Conservation (phyloP, 2,329 filamentous ascomycete genomes). For the Neodidymelliopsis sp. region DNA sequence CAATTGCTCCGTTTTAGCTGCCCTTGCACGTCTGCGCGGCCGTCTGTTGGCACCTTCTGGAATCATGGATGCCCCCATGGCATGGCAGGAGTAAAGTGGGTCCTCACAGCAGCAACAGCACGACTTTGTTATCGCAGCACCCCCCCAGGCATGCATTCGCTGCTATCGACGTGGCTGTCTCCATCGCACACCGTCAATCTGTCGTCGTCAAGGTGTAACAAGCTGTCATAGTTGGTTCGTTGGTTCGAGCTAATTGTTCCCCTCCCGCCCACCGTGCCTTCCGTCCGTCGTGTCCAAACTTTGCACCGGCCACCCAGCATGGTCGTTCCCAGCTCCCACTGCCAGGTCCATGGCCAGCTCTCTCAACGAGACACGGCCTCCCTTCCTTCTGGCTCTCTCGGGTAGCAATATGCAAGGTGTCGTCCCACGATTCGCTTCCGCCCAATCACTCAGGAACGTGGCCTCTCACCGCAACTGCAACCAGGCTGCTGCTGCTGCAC, state of each 20-base stretch:
- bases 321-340: slow-evolving; percentile 10
- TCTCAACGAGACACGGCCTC: slow-evolving; percentile 18
- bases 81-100: slow-evolving; percentile 16
- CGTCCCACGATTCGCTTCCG: slow-evolving; percentile 22
- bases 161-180: slow-evolving; percentile 1
- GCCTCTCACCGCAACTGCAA: slow-evolving; percentile 38
- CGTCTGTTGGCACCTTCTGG: slow-evolving; percentile 6
- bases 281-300: slow-evolving; percentile 20
- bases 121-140: slow-evolving; percentile 14
- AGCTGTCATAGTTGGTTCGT: slow-evolving; percentile 8
- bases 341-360: slow-evolving; percentile 21
- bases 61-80: slow-evolving; percentile 3
- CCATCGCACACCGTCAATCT: background rate
- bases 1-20: background rate
- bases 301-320: slow-evolving; percentile 17
- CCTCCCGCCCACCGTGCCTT: slow-evolving; percentile 19
- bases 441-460: slow-evolving; percentile 50
- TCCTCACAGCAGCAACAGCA: slow-evolving; percentile 7
- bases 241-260: slow-evolving; percentile 17
- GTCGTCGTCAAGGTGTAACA: slow-evolving; percentile 3
- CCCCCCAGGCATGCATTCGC: slow-evolving; percentile 12
- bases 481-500: slow-evolving; percentile 22
- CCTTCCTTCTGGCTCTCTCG: slow-evolving; percentile 15
- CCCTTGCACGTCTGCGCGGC: slow-evolving; percentile 3
- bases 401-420: slow-evolving; percentile 23